Evolutionary conservation across 2,329 filamentous ascomycete species (phyloP), one percentile per base, ranked within the genome.

Genomic region (Aspergillus flavus): DNA sequence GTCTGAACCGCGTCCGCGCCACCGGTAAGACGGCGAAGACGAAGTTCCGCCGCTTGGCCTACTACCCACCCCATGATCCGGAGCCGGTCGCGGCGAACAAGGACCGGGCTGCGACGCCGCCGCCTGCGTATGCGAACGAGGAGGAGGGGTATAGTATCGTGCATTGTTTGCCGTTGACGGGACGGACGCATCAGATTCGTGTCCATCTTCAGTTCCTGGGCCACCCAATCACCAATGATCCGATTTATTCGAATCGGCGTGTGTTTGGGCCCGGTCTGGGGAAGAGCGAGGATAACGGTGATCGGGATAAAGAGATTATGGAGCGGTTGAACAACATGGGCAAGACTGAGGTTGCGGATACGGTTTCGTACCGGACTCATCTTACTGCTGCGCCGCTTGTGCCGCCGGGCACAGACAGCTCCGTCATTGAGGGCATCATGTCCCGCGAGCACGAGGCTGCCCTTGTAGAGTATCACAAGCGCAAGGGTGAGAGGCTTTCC

Each of bases 161-260:
- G 19, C 91, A 95, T 69, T 98, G 95, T 76, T 86, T 96, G 62
- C 95, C 95, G 0, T 87, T 98, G 32, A 99, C 95, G 0, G 95
- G 95, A 0, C 87, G 95, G 57, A 99, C 95, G 14, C 95, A 99
- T 74, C 95, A 99, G 77, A 86, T 99, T 56, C 89, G 95, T 39
- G 95, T 99, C 21, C 95, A 99, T 73, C 84, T 99, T 19, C 95
- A 99, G 75, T 96, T 92, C 76, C 83, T 99, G 4, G 95, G 95
- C 1, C 91, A 98, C 74, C 95, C 95, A 1, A 98, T 99, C 70
- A 89, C 93, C 67, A 99, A 99, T 76, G 95, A 99, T 74, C 95
- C 95, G 9, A 98, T 99, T 71, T 99, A 99, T 77, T 93, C 92
- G 71, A 99, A 99, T 75, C 89, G 92, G 74, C 89, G 89, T 62